Conservation (phyloP, 139 green algal species). For the Tetraselmis striata region DNA sequence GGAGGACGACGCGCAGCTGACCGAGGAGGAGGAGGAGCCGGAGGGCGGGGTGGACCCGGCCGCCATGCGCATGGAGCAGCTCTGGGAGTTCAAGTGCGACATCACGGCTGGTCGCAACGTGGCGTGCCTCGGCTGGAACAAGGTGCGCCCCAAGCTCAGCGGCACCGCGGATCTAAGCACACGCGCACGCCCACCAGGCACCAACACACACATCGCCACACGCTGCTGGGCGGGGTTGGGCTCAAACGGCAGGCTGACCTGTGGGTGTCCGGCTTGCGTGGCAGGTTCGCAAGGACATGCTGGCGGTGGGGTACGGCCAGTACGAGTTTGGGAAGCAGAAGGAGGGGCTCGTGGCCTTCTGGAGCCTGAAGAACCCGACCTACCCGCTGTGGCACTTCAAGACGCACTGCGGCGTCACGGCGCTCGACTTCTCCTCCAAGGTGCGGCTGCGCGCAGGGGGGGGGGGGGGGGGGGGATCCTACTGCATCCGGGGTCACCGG, state of each 20-base stretch:
- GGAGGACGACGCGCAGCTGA: neutral
- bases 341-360: constrained; percentile 65
- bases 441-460: no score
- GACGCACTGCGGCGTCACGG: constrained; percentile 51
- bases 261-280: no score
- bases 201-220: no score
- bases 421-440: constrained; percentile 61
- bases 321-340: constrained; percentile 31
- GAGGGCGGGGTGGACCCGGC: neutral
- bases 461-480: no score
- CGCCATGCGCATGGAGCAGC: neutral
- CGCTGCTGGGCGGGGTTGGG: no score
- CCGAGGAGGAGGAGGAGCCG: neutral
- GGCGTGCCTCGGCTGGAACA: neutral
- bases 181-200: no score
- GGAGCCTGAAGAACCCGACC: constrained; percentile 70
- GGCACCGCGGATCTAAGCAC: no score
- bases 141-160: no score
- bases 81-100: neutral
- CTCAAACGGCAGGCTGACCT: no score
- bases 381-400: constrained; percentile 66
- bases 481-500: no score
- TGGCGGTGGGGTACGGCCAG: constrained; percentile 72
- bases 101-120: neutral
- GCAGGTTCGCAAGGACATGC: constrained; percentile 38